phyloP scores from a whole-genome alignment of 139 green algal genomes.

The Chlamydomonas incerta region DNA sequence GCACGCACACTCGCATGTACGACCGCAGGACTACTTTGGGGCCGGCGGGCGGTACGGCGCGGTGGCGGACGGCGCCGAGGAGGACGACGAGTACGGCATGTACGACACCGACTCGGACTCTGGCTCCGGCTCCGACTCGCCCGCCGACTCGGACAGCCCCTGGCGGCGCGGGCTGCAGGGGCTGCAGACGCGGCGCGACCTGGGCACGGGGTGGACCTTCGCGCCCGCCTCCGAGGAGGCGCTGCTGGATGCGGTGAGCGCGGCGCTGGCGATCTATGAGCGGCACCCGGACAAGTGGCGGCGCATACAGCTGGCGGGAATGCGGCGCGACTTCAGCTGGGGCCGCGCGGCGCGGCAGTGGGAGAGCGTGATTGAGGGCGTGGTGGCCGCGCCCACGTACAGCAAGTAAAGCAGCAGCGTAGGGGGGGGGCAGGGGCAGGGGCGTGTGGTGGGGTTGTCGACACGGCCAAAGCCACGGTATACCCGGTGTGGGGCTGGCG shows the following conservation, averaged over 20 bases:
- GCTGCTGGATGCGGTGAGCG: conserved; percentile 69
- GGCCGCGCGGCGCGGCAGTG: conserved; percentile 76
- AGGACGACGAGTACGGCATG: neutral
- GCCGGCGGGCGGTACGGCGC: neutral
- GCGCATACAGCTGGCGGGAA: conserved; percentile 67
- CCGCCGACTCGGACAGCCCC: neutral
- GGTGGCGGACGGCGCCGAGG: neutral
- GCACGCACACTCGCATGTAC: too few species aligned
- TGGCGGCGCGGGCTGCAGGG: neutral
- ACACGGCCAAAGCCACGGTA: too few species aligned
- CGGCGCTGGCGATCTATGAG: conserved; percentile 64
- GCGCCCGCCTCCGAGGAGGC: conserved; percentile 53
- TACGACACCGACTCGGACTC: too few species aligned
- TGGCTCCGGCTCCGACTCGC: too few species aligned
- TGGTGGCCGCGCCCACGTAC: conserved; percentile 15
- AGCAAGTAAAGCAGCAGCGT: neutral
- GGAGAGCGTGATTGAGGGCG: conserved; percentile 76
- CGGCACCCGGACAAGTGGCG: conserved; percentile 68
- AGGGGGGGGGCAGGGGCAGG: too few species aligned
- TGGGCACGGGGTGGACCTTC: conserved; percentile 84
- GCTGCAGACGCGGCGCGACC: neutral
- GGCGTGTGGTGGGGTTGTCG: too few species aligned
- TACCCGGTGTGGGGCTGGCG: too few species aligned
- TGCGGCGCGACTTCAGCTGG: conserved; percentile 83
- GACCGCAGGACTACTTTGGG: conserved; percentile 21